phyloP scores from a whole-genome alignment of 2,329 filamentous ascomycete genomes.

The Penicillium sp. region DNA sequence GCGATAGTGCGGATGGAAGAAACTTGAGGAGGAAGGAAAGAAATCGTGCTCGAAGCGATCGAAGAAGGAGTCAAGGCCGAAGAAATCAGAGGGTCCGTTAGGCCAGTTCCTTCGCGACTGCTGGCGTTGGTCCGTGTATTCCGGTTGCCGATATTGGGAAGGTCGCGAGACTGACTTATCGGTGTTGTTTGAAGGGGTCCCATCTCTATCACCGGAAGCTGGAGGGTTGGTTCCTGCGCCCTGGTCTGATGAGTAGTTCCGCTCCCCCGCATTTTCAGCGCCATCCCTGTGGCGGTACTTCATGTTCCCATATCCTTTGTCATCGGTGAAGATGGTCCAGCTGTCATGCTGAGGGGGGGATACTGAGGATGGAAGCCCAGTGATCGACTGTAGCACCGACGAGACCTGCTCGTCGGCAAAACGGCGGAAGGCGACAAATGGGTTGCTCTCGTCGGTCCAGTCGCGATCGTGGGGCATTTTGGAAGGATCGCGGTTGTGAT shows the following conservation, averaged over 20 bases:
- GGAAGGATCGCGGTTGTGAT: slow-evolving; percentile 16
- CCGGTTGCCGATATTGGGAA: slow-evolving; percentile 14
- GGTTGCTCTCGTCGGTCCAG: slow-evolving; percentile 46
- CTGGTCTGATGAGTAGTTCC: slow-evolving; percentile 8
- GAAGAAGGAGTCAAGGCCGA: slow-evolving; percentile 36
- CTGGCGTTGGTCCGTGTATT: slow-evolving; percentile 26
- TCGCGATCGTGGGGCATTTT: slow-evolving; percentile 16
- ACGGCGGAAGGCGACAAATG: slow-evolving; percentile 60
- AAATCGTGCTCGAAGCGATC: slow-evolving; percentile 33
- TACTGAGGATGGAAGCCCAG: slow-evolving; percentile 44
- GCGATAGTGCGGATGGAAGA: slow-evolving; percentile 29
- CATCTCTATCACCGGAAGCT: slow-evolving; percentile 6
- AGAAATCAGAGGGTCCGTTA: slow-evolving; percentile 24
- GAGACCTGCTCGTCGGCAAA: slow-evolving; percentile 60
- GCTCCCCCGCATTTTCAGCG: slow-evolving; percentile 8
- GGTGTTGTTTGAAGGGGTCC: not conserved
- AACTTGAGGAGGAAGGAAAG: slow-evolving; percentile 27
- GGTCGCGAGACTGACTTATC: not conserved
- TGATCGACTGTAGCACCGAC: slow-evolving; percentile 53
- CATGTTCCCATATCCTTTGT: slow-evolving; percentile 26
- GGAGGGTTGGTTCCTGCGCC: slow-evolving; percentile 7
- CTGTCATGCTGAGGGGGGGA: slow-evolving; percentile 30
- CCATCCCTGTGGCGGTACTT: slow-evolving; percentile 17
- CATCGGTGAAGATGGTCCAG: slow-evolving; percentile 38
- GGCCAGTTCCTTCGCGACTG: slow-evolving; percentile 14